Base-by-base conservation (phyloP, 2,329 filamentous ascomycete species). In the Akanthomyces lecanii region DNA sequence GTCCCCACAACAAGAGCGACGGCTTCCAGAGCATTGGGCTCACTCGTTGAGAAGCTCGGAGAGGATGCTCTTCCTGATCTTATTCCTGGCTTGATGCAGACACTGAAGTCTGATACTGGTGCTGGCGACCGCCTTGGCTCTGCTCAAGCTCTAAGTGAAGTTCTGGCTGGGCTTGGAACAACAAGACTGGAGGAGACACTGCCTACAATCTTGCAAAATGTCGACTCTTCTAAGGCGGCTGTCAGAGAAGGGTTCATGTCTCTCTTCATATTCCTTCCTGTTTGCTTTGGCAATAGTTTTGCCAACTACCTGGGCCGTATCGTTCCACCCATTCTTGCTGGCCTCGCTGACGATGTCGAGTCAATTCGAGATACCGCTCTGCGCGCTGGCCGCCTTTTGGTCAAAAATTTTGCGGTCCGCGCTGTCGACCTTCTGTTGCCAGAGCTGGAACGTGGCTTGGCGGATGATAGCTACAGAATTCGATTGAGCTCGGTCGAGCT, bases 161-260 rank as follows among this genome's bases (percentile, higher is more conserved):
- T 99, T 30, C 88, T 99, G 68, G 95, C 95, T 54, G 96, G 95
- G 67, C 82, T 99, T 70, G 95, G 96, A 67, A 99, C 95, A 1
- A 85, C 89, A 57, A 90, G 95, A 68, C 80, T 99, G 68, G 95
- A 99, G 76, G 96, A 99, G 77, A 98, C 93, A 5, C 81, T 99
- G 52, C 96, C 95, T 45, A 97, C 94, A 14, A 97, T 99, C 69
- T 79, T 99, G 47, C 94, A 98, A 71, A 99, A 99, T 71, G 94
- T 97, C 67, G 88, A 92, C 69, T 98, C 94, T 70, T 86, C 89
- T 68, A 97, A 97, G 77, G 75, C 95, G 21, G 87, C 92, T 61
- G 92, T 99, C 67, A 88, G 95, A 70, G 95, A 99, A 81, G 95
- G 95, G 52, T 99, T 99, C 80, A 99, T 99, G 95, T 97, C 95